Evolutionary conservation across 306 rosid species (phyloP).

Genomic region (Glycine soja): DNA sequence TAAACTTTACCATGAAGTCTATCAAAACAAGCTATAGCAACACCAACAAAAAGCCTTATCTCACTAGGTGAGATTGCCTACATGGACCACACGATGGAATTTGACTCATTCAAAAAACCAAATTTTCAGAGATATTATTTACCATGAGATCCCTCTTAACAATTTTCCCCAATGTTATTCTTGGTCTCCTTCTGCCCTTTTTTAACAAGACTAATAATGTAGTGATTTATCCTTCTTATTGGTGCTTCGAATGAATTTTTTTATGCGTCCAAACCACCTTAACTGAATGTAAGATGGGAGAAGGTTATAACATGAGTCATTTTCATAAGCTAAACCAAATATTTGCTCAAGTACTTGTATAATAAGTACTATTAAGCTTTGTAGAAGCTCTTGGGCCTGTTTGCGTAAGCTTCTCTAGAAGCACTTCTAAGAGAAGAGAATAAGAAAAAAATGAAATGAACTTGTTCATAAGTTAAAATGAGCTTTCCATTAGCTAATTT

Average conservation of each 20-base stretch:
- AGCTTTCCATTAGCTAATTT: too few relatives aligned
- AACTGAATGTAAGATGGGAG: not conserved
- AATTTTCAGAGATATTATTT: not conserved
- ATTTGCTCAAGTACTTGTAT: not conserved
- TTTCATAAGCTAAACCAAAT: not conserved
- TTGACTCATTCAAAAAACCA: not conserved
- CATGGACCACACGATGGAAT: not conserved
- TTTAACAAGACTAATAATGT: not conserved
- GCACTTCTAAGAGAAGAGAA: too few relatives aligned
- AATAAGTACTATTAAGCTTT: not conserved
- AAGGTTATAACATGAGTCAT: not conserved
- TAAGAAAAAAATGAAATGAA: too few relatives aligned
- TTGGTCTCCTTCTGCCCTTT: not conserved
- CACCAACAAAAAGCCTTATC: not conserved
- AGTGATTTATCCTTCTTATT: not conserved
- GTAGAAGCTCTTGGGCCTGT: not conserved
- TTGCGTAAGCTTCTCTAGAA: too few relatives aligned
- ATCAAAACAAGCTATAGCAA: not conserved
- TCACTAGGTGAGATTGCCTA: not conserved
- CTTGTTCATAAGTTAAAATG: too few relatives aligned
- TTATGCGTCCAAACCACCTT: not conserved
- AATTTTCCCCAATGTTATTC: not conserved
- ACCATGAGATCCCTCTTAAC: not conserved
- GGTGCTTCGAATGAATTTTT: not conserved
- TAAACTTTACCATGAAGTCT: not conserved